These are phyloP conservation scores for Durio zibethinus DNA, from an alignment of 345 rosid species.

Conservation along the genomic window DNA sequence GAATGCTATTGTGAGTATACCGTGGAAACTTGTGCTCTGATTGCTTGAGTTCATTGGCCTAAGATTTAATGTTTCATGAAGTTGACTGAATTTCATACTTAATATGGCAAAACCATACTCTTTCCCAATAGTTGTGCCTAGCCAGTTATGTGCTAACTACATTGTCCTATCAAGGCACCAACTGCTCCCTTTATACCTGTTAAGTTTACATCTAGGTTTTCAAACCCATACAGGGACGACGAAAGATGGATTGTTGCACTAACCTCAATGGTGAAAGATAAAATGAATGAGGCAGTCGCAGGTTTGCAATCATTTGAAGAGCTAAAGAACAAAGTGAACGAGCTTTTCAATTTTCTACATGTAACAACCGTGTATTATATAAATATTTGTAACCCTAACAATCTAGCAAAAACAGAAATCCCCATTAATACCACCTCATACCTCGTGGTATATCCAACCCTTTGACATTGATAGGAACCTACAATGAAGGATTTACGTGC, in stretches of 20 bases:
- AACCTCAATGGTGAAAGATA: neutral
- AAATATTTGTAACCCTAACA: slow-evolving; percentile 5
- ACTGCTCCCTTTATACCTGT: neutral
- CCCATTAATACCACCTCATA: slow-evolving; percentile 1
- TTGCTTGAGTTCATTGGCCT: too few relatives aligned
- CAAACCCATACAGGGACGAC: neutral
- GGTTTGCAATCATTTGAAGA: neutral
- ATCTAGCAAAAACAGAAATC: slow-evolving; percentile 10
- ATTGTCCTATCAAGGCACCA: neutral
- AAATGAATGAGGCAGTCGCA: neutral
- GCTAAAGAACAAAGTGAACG: neutral
- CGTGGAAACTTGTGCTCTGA: too few relatives aligned
- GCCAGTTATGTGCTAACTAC: too few relatives aligned
- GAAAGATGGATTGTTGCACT: neutral
- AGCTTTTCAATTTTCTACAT: slow-evolving; percentile 6
- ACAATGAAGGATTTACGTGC: neutral
- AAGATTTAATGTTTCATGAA: too few relatives aligned
- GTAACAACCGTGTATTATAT: slow-evolving; percentile 9
- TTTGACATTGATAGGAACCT: neutral
- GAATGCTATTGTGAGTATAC: too few relatives aligned
- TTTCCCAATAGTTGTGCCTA: too few relatives aligned
- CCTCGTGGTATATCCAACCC: neutral
- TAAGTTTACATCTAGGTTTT: neutral
- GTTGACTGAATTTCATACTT: too few relatives aligned
- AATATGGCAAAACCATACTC: too few relatives aligned